Percentiles rank a stretch among this genome's conserved stretches.
Evolutionary conservation across 2,329 filamentous ascomycete genomes (phyloP).

Genomic region (Penicillium fuscoglaucum): DNA sequence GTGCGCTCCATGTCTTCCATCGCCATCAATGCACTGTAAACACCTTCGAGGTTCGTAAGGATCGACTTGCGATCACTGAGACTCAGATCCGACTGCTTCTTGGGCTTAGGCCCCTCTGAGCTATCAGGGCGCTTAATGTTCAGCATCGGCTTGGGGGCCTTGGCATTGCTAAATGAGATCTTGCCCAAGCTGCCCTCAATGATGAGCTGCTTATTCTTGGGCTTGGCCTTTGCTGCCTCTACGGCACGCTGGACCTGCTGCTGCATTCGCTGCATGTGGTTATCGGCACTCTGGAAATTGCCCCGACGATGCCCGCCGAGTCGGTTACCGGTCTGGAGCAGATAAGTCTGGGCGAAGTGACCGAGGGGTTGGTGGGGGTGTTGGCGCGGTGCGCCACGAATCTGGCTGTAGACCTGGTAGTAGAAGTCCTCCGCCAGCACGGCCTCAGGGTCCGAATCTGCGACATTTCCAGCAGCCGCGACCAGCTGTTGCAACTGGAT

Average conservation of each 20-base stretch:
- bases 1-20: conserved; percentile 90
- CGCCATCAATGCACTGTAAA: conserved; percentile 86
- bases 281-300: conserved; percentile 81
- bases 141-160: conserved; percentile 90
- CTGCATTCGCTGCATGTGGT: conserved; percentile 98
- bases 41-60: conserved; percentile 80
- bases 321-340: conserved; percentile 89
- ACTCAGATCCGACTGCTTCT: conserved; percentile 54
- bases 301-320: conserved; percentile 68
- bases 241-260: conserved; percentile 97
- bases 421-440: conserved; percentile 93
- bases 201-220: conserved; percentile 95
- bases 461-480: conserved; percentile 82
- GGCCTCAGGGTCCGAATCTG: conserved; percentile 76
- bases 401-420: conserved; percentile 95
- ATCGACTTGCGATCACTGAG: conserved; percentile 77
- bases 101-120: conserved; percentile 56
- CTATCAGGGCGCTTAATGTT: conserved; percentile 89
- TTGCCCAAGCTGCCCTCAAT: conserved; percentile 96
- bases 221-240: conserved; percentile 94
- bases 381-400: conserved; percentile 83
- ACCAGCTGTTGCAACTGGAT: conserved; percentile 97
- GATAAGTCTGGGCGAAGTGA: conserved; percentile 96
- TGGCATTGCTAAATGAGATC: conserved; percentile 98
- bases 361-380: conserved; percentile 90